These are phyloP conservation scores for Xylaria sp. DNA, from an alignment of 2,329 filamentous ascomycete species.

Conservation along the genomic window DNA sequence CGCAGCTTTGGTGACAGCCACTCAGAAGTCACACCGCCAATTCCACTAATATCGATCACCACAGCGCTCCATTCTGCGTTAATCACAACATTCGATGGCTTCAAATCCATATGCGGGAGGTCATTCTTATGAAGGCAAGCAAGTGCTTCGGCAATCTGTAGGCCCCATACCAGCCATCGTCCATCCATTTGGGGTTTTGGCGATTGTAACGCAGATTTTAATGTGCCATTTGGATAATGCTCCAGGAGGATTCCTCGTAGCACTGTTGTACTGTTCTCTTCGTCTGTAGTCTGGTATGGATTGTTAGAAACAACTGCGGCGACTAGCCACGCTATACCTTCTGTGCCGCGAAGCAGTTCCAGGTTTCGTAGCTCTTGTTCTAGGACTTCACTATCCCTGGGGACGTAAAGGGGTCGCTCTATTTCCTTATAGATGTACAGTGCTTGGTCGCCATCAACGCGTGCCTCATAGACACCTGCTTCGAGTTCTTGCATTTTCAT, in stretches of 20 bases:
- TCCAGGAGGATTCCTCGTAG: slow-evolving; percentile 10
- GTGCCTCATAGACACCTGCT: slow-evolving; percentile 10
- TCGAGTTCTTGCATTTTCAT: slow-evolving; percentile 13
- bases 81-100: slow-evolving; percentile 8
- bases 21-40: slow-evolving; percentile 13
- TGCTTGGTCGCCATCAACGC: slow-evolving; percentile 4
- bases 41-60: slow-evolving; percentile 16
- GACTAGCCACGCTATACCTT: slow-evolving; percentile 14
- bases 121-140: slow-evolving; percentile 10
- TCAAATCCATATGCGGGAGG: slow-evolving; percentile 14
- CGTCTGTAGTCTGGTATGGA: slow-evolving; percentile 10
- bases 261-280: slow-evolving; percentile 5
- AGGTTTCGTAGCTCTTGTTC: slow-evolving; percentile 18
- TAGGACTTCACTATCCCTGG: slow-evolving; percentile 13
- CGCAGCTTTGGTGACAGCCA: slow-evolving; percentile 10
- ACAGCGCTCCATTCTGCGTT: slow-evolving; percentile 13
- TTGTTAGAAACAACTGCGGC: slow-evolving; percentile 12
- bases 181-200: slow-evolving; percentile 13
- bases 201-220: slow-evolving; percentile 9
- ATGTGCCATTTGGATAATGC: slow-evolving; percentile 16
- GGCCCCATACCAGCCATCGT: slow-evolving; percentile 10
- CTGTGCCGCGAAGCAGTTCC: slow-evolving; percentile 12
- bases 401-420: slow-evolving; percentile 8
- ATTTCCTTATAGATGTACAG: slow-evolving; percentile 17
- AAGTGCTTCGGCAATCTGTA: slow-evolving; percentile 14